Conservation (phyloP, 164 flowering plant species). For the Saururus chinensis region DNA sequence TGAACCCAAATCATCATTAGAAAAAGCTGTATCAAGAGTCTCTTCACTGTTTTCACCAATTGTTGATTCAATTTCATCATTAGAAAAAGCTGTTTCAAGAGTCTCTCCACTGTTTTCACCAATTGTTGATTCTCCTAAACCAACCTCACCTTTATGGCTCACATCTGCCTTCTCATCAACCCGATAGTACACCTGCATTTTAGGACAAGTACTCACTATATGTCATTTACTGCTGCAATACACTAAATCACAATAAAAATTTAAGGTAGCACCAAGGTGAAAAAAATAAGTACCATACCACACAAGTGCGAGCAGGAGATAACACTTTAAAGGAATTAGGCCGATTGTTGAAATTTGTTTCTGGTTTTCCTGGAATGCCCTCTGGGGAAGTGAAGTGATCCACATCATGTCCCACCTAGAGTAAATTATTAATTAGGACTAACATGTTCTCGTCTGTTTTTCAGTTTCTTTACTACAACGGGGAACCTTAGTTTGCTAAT, state of each 20-base stretch:
- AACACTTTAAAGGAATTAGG: slow-evolving; percentile 89
- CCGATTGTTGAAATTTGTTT: slow-evolving; percentile 91
- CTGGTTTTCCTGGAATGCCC: slow-evolving; percentile 92
- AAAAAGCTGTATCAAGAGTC: slow-evolving; percentile 7
- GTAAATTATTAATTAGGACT: neutral
- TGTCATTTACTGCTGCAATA: neutral
- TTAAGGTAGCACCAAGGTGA: neutral
- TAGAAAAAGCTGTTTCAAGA: slow-evolving; percentile 6
- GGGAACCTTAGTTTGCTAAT: neutral
- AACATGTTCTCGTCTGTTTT: neutral
- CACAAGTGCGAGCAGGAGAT: slow-evolving; percentile 86
- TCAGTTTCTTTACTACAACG: neutral
- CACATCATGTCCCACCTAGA: slow-evolving; percentile 78
- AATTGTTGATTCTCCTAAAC: slow-evolving; percentile 1
- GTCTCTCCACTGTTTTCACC: slow-evolving; percentile 7
- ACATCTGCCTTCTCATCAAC: slow-evolving; percentile 40
- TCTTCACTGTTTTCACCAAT: slow-evolving; percentile 7
- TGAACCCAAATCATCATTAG: slow-evolving; percentile 1
- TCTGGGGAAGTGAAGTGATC: slow-evolving; percentile 96
- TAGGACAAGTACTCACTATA: neutral
- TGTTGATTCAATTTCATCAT: slow-evolving; percentile 7
- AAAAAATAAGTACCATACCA: slow-evolving; percentile 36
- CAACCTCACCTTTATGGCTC: neutral
- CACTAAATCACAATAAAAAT: neutral
- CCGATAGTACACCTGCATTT: slow-evolving; percentile 37